phyloP scores from a whole-genome alignment of 192 early-diverging fungal species.

The Coemansia nantahalensis region DNA sequence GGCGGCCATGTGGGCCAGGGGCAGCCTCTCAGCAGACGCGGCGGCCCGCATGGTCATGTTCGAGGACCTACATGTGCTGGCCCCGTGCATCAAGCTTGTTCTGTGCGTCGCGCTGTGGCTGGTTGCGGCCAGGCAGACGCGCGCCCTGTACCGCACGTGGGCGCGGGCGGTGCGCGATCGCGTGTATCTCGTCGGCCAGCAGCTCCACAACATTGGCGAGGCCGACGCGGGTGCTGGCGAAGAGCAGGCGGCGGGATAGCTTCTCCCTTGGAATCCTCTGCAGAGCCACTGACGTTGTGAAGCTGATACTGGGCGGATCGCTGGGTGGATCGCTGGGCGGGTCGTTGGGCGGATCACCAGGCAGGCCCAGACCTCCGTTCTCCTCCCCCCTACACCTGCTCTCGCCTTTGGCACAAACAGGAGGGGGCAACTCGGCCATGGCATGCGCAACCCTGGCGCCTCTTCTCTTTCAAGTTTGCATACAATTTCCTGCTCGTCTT shows the following conservation, averaged over 20 bases:
- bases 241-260: too few species aligned
- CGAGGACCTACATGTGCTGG: constrained; percentile 21
- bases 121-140: constrained; percentile 19
- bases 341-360: too few species aligned
- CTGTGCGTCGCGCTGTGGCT: constrained; percentile 11
- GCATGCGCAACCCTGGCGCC: too few species aligned
- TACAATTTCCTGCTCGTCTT: too few species aligned
- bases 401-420: too few species aligned
- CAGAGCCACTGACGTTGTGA: too few species aligned
- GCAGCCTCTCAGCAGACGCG: constrained; percentile 21
- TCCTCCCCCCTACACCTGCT: too few species aligned
- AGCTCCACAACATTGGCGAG: constrained; percentile 75
- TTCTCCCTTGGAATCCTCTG: neutral
- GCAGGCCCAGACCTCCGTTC: too few species aligned
- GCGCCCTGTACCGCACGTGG: constrained; percentile 63
- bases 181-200: constrained; percentile 78
- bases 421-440: too few species aligned
- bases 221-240: neutral
- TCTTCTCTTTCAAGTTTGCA: too few species aligned
- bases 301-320: too few species aligned
- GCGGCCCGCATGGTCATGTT: constrained; percentile 12
- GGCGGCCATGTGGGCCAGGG: constrained; percentile 6
- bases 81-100: constrained; percentile 17
- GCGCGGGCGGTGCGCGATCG: constrained; percentile 76
- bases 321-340: too few species aligned